Evolutionary conservation across 2,329 filamentous ascomycete genomes (phyloP).

Genomic region (Zymoseptoria brevis): DNA sequence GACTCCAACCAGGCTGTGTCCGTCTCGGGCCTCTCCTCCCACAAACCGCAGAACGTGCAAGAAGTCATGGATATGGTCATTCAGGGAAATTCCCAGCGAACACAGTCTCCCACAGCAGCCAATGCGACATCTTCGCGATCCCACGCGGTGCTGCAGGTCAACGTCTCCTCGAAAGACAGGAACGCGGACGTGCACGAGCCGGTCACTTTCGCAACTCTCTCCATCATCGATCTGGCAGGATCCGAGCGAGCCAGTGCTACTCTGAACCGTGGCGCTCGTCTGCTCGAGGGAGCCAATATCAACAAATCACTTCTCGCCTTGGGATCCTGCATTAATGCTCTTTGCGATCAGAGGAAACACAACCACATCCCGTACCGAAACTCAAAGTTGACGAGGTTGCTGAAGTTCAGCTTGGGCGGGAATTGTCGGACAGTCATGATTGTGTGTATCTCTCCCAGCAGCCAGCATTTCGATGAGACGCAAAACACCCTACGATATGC

Average conservation of each 20-base stretch:
- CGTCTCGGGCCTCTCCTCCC: conserved; percentile 82
- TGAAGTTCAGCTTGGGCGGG: conserved; percentile 94
- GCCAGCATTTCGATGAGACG: conserved; percentile 93
- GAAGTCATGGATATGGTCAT: conserved; percentile 99
- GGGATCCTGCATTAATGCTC: conserved; percentile 94
- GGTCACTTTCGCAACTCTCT: conserved; percentile 95
- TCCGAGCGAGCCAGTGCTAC: conserved; percentile 94
- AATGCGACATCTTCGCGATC: conserved; percentile 97
- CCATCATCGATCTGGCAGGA: conserved; percentile 94
- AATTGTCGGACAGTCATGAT: conserved; percentile 99
- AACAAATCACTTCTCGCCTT: conserved; percentile 95
- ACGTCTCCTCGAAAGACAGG: conserved; percentile 85
- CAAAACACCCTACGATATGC: conserved; percentile 97
- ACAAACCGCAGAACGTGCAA: conserved; percentile 81
- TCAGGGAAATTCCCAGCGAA: conserved; percentile 84
- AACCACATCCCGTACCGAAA: conserved; percentile 97
- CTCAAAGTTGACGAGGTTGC: conserved; percentile 86
- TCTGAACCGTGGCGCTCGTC: conserved; percentile 85
- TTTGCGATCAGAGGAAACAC: conserved; percentile 84
- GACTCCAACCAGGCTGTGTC: conserved; percentile 90
- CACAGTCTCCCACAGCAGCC: conserved; percentile 92
- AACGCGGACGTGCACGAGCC: conserved; percentile 90
- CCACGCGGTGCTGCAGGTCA: conserved; percentile 95
- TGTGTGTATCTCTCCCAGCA: conserved; percentile 93
- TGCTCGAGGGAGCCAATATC: conserved; percentile 95